These are phyloP conservation scores for Melastoma malabathricum DNA, from an alignment of 345 rosid species.

Conservation along the genomic window DNA sequence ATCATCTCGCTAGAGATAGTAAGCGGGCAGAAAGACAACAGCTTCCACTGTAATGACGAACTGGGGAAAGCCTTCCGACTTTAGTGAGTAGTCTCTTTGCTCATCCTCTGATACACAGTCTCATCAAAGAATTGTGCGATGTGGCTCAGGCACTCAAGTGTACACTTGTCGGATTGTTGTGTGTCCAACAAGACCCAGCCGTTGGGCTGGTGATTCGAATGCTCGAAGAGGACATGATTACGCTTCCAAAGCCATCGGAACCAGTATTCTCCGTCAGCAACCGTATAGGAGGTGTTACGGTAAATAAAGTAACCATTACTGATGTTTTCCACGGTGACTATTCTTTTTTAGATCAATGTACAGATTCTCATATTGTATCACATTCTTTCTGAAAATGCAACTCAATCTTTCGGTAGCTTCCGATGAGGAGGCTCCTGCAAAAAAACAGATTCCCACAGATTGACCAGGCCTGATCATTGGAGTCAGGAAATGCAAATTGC, in stretches of 20 bases:
- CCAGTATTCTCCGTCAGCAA: slow-evolving; percentile 17
- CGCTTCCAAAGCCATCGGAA: slow-evolving; percentile 14
- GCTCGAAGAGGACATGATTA: not conserved
- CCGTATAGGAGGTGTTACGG: not conserved
- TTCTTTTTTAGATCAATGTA: too few relatives aligned
- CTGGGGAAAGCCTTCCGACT: slow-evolving; percentile 11
- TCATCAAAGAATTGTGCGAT: not conserved
- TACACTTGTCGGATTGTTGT: slow-evolving; percentile 3
- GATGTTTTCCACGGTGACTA: slow-evolving; percentile 1
- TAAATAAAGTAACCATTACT: slow-evolving; percentile 1
- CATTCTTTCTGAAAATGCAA: too few relatives aligned
- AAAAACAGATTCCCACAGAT: too few relatives aligned
- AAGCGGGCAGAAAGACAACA: slow-evolving; percentile 2
- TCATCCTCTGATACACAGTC: not conserved
- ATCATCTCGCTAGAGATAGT: slow-evolving; percentile 4
- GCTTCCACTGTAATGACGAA: not conserved
- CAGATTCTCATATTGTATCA: too few relatives aligned
- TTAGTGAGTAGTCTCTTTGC: slow-evolving; percentile 8
- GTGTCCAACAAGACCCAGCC: slow-evolving; percentile 4
- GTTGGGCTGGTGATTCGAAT: not conserved
- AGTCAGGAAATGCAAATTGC: too few relatives aligned
- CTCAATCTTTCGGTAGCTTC: too few relatives aligned
- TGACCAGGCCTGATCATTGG: too few relatives aligned
- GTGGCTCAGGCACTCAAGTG: slow-evolving; percentile 6
- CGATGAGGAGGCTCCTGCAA: too few relatives aligned